These are phyloP conservation scores for Rostrohypoxylon terebratum DNA, from an alignment of 495 filamentous ascomycete genomes.

Conservation along the genomic window DNA sequence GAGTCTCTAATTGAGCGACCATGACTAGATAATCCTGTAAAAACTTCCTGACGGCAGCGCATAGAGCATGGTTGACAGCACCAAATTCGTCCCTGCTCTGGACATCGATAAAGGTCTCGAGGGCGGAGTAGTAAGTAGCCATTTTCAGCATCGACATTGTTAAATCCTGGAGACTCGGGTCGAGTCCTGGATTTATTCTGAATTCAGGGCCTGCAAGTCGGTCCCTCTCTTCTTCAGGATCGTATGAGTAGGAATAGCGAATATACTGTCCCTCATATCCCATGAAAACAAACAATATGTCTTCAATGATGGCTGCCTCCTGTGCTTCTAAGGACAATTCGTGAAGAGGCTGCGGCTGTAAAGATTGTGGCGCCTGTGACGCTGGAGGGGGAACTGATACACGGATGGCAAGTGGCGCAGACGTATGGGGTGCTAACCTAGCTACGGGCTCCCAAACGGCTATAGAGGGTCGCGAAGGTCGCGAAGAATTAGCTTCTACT, in stretches of 20 bases:
- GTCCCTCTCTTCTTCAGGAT: conserved; percentile 85
- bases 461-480: conserved; percentile 17
- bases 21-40: conserved; percentile 94
- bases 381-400: conserved; percentile 86
- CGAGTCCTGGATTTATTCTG: conserved; percentile 82
- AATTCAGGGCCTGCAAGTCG: conserved; percentile 83
- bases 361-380: conserved; percentile 73
- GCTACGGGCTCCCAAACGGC: conserved; percentile 83
- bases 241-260: conserved; percentile 82
- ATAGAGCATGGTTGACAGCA: conserved; percentile 94
- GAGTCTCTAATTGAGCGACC: conserved; percentile 91
- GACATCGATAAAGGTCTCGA: conserved; percentile 93
- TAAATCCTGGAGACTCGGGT: conserved; percentile 90
- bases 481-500: conserved; percentile 25
- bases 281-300: conserved; percentile 95
- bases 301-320: conserved; percentile 87
- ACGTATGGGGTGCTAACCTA: conserved; percentile 82
- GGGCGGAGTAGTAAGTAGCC: conserved; percentile 90
- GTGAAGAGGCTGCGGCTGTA: conserved; percentile 78
- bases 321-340: conserved; percentile 81
- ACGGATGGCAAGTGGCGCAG: conserved; percentile 87
- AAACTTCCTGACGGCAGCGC: conserved; percentile 89
- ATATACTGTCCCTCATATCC: conserved; percentile 98
- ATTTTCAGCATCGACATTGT: conserved; percentile 91
- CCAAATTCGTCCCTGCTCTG: conserved; percentile 94